Base-by-base conservation (phyloP, 2,329 filamentous ascomycete genomes). In the Aspergillus costaricaensis region DNA sequence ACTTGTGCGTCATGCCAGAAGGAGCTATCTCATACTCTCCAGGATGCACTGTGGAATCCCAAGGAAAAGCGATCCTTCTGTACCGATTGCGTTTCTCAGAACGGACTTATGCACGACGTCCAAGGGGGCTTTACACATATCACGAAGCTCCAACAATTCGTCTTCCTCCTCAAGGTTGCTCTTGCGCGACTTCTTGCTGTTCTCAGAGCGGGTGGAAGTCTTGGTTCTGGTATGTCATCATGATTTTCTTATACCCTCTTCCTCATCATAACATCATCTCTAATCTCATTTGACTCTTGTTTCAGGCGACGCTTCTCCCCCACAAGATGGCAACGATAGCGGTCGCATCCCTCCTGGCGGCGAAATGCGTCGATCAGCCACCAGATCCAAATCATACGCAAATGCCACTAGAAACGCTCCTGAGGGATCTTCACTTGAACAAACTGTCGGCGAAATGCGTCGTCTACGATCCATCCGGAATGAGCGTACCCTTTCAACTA, bases 391-490 rank as follows among this genome's bases (percentile, higher is more conserved):
- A 69, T 91, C 89, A 2, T 89, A 89, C 73, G 86, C 86, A 48
- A 89, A 87, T 23, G 85, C 86, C 63, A 77, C 82, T 60, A 80
- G 78, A 58, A 87, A 88, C 54, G 81, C 80, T 32, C 84, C 86
- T 61, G 83, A 84, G 62, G 85, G 87, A 66, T 85, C 88, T 69
- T 91, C 90, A 55, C 95, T 98, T 73, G 94, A 98, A 79, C 96
- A 93, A 78, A 96, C 94, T 50, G 88, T 99, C 67, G 96, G 95
- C 67, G 95, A 99, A 77, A 95, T 99, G 73, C 89, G 92, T 70
- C 86, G 95, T 63, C 79, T 99, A 61, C 88, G 94, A 66, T 98
- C 95, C 63, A 98, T 94, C 21, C 88, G 95, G 30, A 89, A 98
- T 72, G 94, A 99, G 72, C 94, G 96, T 72, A 92, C 96, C 70